Evolutionary conservation across 805 yeast genomes (phyloP), one percentile per base, ranked within the genome.

Genomic region (Saturnispora besseyi): DNA sequence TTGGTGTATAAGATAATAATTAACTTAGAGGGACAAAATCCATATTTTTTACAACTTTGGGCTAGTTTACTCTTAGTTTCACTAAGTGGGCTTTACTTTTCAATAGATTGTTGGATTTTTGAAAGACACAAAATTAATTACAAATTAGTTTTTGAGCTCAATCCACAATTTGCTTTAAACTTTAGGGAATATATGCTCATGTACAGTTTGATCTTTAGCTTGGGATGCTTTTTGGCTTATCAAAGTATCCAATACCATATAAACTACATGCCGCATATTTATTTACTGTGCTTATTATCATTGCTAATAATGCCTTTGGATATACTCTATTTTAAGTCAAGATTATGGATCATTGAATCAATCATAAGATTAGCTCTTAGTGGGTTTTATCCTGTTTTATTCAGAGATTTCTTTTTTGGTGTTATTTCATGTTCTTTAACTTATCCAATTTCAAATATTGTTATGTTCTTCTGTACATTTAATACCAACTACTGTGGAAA

Each of bases 381-480:
- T 1, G 98, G 98, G 0, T 71, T 89, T 41, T 93, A 84, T 59
- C 96, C 98, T 0, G 97, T 93, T 47, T 97, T 91, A 66, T 93
- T 93, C 62, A 75, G 90, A 51, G 99, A 93, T 66, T 91, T 93
- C 72, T 88, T 87, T 63, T 56, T 90, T 49, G 99, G 97, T 24
- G 99, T 93, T 64, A 80, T 91, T 26, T 69, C 90, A 42, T 86
- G 95, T 66, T 85, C 96, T 31, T 71, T 93, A 59, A 86, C 96
- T 1, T 93, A 93, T 66, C 76, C 96, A 0, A 71, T 88, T 69
- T 84, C 96, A 4, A 91, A 90, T 56, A 67, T 87, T 40, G 84
- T 93, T 1, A 77, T 89, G 65, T 87, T 88, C 66, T 80, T 87
- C 57, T 93, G 99, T 62, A 69, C 88, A 29, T 87, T 87, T 61